Percentiles rank a stretch among this genome's conserved stretches.
Conservation (phyloP, 257 asterid species). For the Petunia secreta region DNA sequence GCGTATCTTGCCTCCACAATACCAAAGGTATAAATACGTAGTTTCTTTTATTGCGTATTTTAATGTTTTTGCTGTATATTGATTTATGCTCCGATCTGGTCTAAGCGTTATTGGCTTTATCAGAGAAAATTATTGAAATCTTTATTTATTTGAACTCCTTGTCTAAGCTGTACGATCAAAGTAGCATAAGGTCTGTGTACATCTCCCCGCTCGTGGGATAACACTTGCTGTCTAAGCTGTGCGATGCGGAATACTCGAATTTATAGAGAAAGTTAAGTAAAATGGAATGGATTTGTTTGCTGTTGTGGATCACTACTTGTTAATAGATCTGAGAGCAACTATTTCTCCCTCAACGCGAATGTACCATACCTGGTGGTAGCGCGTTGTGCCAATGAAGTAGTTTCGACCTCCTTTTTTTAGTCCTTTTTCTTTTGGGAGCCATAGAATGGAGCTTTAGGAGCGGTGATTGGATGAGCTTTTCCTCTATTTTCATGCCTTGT, state of each 20-base stretch:
- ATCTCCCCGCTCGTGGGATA: too few relatives aligned
- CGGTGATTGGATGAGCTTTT: slow-evolving; percentile 1
- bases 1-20: slow-evolving; percentile 47
- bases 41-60: slow-evolving; percentile 5
- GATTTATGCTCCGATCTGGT: slow-evolving; percentile 2
- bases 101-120: neutral
- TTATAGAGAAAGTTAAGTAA: neutral
- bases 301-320: neutral
- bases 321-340: neutral
- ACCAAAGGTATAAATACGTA: slow-evolving; percentile 42
- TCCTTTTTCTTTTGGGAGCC: neutral
- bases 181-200: too few relatives aligned
- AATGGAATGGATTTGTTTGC: neutral
- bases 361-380: neutral
- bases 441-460: slow-evolving; percentile 14
- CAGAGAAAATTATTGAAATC: neutral
- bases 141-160: neutral
- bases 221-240: neutral
- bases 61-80: neutral
- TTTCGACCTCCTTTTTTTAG: neutral
- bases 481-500: neutral
- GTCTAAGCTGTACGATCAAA: neutral
- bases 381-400: neutral
- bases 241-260: neutral
- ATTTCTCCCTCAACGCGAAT: neutral